Evolutionary conservation across 805 yeast genomes (phyloP), one percentile per base, ranked within the genome.

Genomic region (Wickerhamomyces alni): DNA sequence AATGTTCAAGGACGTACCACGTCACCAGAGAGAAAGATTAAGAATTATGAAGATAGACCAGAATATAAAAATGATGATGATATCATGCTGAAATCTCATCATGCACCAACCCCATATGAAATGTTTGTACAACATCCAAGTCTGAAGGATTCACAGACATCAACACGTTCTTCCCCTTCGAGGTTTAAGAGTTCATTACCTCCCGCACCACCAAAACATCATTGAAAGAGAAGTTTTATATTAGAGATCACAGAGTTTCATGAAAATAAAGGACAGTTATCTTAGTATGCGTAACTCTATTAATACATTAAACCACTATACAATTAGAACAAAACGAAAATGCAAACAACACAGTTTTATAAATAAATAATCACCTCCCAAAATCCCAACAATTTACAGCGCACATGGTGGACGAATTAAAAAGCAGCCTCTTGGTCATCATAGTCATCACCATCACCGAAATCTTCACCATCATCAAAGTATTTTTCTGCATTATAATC

Each of bases 401-500:
- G n/a, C n/a, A n/a, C n/a, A n/a, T n/a, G n/a, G n/a, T n/a, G n/a
- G n/a, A n/a, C 26, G 26, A 11, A 13, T 57, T 59, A 77, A 50
- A 76, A 76, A 3, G 79, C 82, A n/a, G 82, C 81, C 53, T 31
- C 34, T 13, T 75, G 81, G 41, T 76, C 80, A 26, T 72, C 75
- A 26, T 65, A 72, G 34, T 69, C 75, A 37, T 72, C 77, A 31
- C 69, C 77, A 37, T 59, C 70, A 22, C 67, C 67, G 37, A 61
- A 63, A 41, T 74, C 79, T 36, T 64, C 67, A 29, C 80, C 84
- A 47, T 74, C 82, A 48, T 77, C 82, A 55, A 77, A 77, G 54
- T 77, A 76, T 55, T 74, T 74, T 45, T 75, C 81, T 11, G 80
- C 82, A 48, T 77, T 76, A 51, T 76, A 76, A 50, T 77, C 83